Evolutionary conservation across 768 basidiomycete genomes (phyloP), one percentile per base, ranked within the genome.

Genomic region (Trametes cinnabarina): DNA sequence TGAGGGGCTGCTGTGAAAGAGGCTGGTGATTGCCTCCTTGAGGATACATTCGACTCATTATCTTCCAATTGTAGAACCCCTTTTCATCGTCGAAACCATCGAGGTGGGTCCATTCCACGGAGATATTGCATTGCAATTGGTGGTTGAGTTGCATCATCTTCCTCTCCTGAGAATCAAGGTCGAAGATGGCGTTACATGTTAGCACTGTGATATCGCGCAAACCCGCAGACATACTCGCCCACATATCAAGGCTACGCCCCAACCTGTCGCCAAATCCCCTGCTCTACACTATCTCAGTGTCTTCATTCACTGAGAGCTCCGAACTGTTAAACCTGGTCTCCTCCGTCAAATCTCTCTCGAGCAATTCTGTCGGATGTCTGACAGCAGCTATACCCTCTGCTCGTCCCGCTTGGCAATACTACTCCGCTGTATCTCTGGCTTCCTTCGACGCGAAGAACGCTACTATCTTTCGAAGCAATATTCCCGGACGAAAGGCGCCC

Each of bases 381-480:
- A 81, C 84, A 11, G 79, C 82, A 1, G 79, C 82, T 1, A 62
- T 81, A 14, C 73, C 59, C 30, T 55, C 58, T 5, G 19, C 47
- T 10, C 64, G 62, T 23, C 51, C 47, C 43, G 51, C 50, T 19
- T 52, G 63, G 26, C 40, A 57, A n/a, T 71, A 64, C 25, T 55
- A 70, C 20, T 68, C 83, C 28, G 73, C 79, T 1, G 88, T 87
- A 64, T 83, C 86, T 22, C 65, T 89, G 8, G 86, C 83, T 0
- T 65, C 80, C 4, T 81, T 87, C 50, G 76, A 83, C 50, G 63
- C 74, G 2, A 58, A 69, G 0, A 50, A 66, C 8, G 79, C 79
- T 11, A 71, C 76, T 1, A 71, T 80, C 1, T 90, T 90, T 64
- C 77, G 79, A n/a, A 89, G 88, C 9, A 77, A 76, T 1, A 80